Base-by-base conservation (phyloP, 2,329 filamentous ascomycete genomes). In the Penicillium sp. region DNA sequence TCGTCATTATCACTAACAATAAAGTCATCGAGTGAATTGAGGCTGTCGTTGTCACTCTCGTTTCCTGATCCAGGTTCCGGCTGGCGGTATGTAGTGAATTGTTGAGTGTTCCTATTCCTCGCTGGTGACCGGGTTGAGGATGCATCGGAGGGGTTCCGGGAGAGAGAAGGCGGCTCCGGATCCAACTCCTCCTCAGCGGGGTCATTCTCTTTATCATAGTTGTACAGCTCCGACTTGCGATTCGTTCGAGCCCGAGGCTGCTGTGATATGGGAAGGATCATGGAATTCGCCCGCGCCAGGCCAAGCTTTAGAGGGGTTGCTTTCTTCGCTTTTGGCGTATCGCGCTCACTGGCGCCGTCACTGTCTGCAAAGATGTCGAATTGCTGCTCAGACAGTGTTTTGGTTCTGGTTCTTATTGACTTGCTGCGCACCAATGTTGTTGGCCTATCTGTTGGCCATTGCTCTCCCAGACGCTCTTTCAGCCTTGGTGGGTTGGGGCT, bases 1-100 rank as follows among this genome's bases (percentile, higher is more conserved):
- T 78, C 72, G 13, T 78, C 75, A 70, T 77, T 72, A 65, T 79
- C 76, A 54, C 75, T 76, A 62, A 78, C 74, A 66, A 80, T 75
- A 56, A 79, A 80, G 56, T 74, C 77, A 30, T 78, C 75, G 38
- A 79, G 65, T 47, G 77, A 80, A 61, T 77, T 69, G 52, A 73
- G 74, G 53, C 72, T 72, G 56, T 73, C 69, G 26, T 66, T 65
- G 15, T 66, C 66, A 21, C 70, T 68, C 23, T 71, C 69, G 7
- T 71, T 67, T 47, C 70, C 70, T 3, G 66, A 67, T 6, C 68
- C 63, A 9, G 56, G 51, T 17, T 67, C 63, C 29, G 61, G 60
- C 49, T 67, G 66, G 9, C 65, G 69, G 57, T 69, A 69, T 23
- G 64, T 67, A n/a, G 59, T 45, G 44, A 68, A 64, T 17, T 55